These are phyloP conservation scores for Acacia confusa DNA, from an alignment of 306 rosid genomes.

Conservation along the genomic window DNA sequence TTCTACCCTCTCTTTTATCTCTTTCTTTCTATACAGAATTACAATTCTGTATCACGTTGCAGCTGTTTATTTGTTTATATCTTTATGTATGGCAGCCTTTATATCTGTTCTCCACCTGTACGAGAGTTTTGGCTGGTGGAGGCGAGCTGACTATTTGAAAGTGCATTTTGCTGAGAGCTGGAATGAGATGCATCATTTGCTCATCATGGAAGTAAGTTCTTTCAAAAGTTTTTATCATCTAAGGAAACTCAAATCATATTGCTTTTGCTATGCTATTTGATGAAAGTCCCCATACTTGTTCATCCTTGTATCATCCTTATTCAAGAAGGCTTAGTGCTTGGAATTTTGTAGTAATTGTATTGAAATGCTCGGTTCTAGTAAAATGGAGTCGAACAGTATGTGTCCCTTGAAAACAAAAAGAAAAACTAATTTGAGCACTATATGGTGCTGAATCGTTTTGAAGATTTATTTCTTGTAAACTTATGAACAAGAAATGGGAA, in stretches of 20 bases:
- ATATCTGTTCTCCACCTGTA: constrained; percentile 94
- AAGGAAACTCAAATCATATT: constrained; percentile 19
- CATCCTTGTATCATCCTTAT: constrained; percentile 8
- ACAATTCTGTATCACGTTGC: background rate
- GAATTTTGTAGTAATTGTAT: constrained; percentile 2
- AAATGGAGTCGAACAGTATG: background rate
- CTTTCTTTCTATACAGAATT: too few species aligned
- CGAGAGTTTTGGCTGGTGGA: constrained; percentile 99
- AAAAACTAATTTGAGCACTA: background rate
- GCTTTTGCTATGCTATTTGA: constrained; percentile 7
- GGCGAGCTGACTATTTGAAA: constrained; percentile 92
- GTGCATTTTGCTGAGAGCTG: constrained; percentile 99
- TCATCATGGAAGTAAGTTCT: constrained; percentile 88
- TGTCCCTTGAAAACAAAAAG: background rate
- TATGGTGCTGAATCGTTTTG: background rate
- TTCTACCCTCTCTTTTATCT: too few species aligned
- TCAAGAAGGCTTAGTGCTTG: constrained; percentile 27
- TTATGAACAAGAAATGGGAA: background rate
- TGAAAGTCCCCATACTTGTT: constrained; percentile 20
- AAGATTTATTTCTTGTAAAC: background rate
- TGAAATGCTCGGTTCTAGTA: background rate
- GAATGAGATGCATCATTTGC: constrained; percentile 99
- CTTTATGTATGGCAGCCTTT: constrained; percentile 63
- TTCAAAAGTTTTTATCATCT: background rate
- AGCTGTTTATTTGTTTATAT: constrained; percentile 11